Base-by-base conservation (phyloP, 163 green algal genomes). In the Botryococcus braunii region DNA sequence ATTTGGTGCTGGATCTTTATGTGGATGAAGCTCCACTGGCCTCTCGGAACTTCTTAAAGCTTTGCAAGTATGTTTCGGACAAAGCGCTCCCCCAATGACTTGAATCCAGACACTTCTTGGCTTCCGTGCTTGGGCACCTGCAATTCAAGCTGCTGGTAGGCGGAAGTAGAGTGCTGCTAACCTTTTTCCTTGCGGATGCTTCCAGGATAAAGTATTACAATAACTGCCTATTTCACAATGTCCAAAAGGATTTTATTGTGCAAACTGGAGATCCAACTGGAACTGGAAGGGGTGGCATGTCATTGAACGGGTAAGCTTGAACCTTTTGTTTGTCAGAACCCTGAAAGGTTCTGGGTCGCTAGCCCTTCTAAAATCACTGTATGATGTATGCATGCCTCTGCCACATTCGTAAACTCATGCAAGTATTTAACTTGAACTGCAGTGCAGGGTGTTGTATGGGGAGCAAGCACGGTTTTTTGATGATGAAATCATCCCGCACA, bases 201-300 rank as follows among this genome's bases (percentile, higher is more conserved):
- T 83, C 69, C 88, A 97, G 91, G 82, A 84, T 97, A 59, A 98
- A 98, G 78, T 97, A 97, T 68, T 99, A 96, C 89, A 96, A 98
- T 79, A 95, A 97, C 77, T 92, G 79, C 70, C 69, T 97, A n/a
- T 99, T 99, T 70, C 88, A 96, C 85, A 95, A 93, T 69, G 88
- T 99, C 27, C 85, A 96, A 68, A 71, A 56, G 3, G 83, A 91
- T 73, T 99, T 99, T 77, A 88, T 99, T 32, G 81, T 81, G 2
- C 95, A 99, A 75, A 96, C 85, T 2, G 95, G 95, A 3, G 95
- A 99, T 67, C 95, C 95, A 23, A 95, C 86, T 3, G 86, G 82
- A 60, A 97, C 92, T 17, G 95, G 95, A 40, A 87, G 77, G 27
- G 95, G 95, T 11, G 95, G 95, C 3, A 82, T 85, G 5, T 97